Evolutionary conservation across 352 stramenopile species (phyloP).

Genomic region (Globisporangium uncinulatum): DNA sequence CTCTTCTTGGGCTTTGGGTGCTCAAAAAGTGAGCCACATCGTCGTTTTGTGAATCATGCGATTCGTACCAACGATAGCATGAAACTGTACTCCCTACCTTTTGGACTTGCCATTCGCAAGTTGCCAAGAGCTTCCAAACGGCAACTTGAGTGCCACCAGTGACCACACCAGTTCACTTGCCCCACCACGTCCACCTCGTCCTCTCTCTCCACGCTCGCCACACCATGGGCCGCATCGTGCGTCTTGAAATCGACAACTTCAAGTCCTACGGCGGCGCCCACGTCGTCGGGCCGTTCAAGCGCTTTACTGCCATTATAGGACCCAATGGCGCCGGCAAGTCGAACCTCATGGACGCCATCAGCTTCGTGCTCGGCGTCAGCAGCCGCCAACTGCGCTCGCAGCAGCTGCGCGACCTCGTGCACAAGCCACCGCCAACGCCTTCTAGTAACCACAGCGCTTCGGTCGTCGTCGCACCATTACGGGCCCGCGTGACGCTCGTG

Average conservation of each 20-base stretch:
- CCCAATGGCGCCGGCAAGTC: conserved; percentile 96
- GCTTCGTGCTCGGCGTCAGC: conserved; percentile 97
- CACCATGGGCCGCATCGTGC: conserved; percentile 81
- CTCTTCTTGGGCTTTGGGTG: no score
- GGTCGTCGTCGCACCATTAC: conserved; percentile 22
- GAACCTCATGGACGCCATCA: conserved; percentile 96
- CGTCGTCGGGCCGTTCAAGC: conserved; percentile 95
- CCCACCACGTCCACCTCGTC: no score
- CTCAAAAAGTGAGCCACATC: no score
- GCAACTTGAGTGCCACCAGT: no score
- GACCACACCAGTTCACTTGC: no score
- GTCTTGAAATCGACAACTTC: conserved; percentile 99
- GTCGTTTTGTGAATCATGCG: no score
- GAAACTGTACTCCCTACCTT: no score
- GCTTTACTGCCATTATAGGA: conserved; percentile 97
- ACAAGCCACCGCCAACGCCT: conserved; percentile 32
- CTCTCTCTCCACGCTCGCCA: not conserved
- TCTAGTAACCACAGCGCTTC: conserved; percentile 24
- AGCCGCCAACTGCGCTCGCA: conserved; percentile 94
- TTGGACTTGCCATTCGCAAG: no score
- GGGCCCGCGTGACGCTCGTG: conserved; percentile 92
- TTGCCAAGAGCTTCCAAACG: no score
- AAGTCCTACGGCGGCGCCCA: conserved; percentile 96
- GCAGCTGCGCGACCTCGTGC: conserved; percentile 97
- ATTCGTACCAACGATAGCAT: no score